Conservation (phyloP, 2,329 filamentous ascomycete genomes). For the Nigrospora oryzae region DNA sequence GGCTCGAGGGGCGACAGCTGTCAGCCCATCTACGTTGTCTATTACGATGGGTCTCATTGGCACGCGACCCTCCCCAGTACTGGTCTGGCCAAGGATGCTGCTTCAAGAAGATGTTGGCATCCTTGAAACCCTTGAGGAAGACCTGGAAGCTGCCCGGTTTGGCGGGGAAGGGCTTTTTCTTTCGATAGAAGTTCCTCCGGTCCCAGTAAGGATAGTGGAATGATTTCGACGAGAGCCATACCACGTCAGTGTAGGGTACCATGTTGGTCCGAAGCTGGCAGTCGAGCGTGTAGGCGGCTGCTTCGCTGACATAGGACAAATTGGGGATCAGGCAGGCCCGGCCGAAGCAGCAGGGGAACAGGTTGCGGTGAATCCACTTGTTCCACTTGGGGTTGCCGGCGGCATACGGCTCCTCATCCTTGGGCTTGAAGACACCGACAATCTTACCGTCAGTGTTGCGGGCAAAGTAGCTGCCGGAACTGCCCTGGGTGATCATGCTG, state of each 20-base stretch:
- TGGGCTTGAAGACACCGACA: slow-evolving; percentile 96
- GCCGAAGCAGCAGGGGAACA: slow-evolving; percentile 96
- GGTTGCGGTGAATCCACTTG: slow-evolving; percentile 96
- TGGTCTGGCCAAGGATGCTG: slow-evolving; percentile 98
- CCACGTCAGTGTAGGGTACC: slow-evolving; percentile 94
- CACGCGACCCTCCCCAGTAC: slow-evolving; percentile 61
- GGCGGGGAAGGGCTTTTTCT: slow-evolving; percentile 75
- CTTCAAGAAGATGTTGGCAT: slow-evolving; percentile 89
- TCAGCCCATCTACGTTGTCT: slow-evolving; percentile 72
- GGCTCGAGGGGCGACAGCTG: slow-evolving; percentile 60
- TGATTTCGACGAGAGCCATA: slow-evolving; percentile 88
- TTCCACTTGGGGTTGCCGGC: slow-evolving; percentile 98
- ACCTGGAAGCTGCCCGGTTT: slow-evolving; percentile 97
- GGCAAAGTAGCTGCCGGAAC: slow-evolving; percentile 97
- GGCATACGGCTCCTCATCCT: slow-evolving; percentile 97
- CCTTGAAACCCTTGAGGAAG: slow-evolving; percentile 93
- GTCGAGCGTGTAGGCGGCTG: slow-evolving; percentile 92
- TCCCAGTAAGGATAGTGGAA: slow-evolving; percentile 99
- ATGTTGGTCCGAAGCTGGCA: slow-evolving; percentile 81
- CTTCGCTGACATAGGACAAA: slow-evolving; percentile 94
- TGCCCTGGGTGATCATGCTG: slow-evolving; percentile 93
- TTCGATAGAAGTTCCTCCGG: slow-evolving; percentile 76
- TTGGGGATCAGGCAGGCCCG: slow-evolving; percentile 94
- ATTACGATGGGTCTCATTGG: slow-evolving; percentile 56
- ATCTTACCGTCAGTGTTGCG: slow-evolving; percentile 86